Conservation (phyloP, 1,284 basidiomycete species). For the Rhodofomes roseus region DNA sequence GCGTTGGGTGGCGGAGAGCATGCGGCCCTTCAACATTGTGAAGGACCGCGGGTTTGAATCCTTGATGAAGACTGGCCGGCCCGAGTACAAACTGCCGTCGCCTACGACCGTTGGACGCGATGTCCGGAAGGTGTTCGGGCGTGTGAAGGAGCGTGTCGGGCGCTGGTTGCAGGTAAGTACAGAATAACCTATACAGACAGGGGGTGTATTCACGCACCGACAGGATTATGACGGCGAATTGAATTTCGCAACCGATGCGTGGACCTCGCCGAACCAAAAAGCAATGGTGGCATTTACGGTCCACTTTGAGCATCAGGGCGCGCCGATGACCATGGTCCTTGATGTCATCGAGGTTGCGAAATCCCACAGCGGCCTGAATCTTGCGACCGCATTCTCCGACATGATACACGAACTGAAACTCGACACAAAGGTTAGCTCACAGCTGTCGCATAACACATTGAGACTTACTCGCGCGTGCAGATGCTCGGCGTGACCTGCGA, state of each 20-base stretch:
- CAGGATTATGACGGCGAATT: not conserved
- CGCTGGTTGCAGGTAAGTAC: slow-evolving; percentile 11
- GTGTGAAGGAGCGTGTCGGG: not conserved
- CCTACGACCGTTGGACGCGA: slow-evolving; percentile 11
- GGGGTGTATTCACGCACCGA: too few species aligned
- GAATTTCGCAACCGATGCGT: not conserved
- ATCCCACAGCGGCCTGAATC: slow-evolving; percentile 14
- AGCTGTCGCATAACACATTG: not conserved
- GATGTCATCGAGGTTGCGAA: slow-evolving; percentile 6
- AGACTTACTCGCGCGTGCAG: slow-evolving; percentile 5
- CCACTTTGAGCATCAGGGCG: not conserved
- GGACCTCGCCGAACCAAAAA: not conserved
- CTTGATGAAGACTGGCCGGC: slow-evolving; percentile 2
- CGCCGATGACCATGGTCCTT: not conserved
- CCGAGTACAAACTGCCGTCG: slow-evolving; percentile 11
- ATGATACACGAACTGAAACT: slow-evolving; percentile 16
- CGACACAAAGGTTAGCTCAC: slow-evolving; percentile 15
- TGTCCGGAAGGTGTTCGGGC: slow-evolving; percentile 12
- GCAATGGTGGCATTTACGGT: not conserved
- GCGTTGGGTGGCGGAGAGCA: not conserved
- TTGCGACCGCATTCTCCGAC: slow-evolving; percentile 8
- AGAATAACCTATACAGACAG: too few species aligned
- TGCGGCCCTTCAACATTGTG: slow-evolving; percentile 16
- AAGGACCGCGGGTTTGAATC: slow-evolving; percentile 10
- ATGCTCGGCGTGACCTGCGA: slow-evolving; percentile 25